phyloP scores from a whole-genome alignment of 2,329 filamentous ascomycete species.

The Pyricularia pennisetigena region DNA sequence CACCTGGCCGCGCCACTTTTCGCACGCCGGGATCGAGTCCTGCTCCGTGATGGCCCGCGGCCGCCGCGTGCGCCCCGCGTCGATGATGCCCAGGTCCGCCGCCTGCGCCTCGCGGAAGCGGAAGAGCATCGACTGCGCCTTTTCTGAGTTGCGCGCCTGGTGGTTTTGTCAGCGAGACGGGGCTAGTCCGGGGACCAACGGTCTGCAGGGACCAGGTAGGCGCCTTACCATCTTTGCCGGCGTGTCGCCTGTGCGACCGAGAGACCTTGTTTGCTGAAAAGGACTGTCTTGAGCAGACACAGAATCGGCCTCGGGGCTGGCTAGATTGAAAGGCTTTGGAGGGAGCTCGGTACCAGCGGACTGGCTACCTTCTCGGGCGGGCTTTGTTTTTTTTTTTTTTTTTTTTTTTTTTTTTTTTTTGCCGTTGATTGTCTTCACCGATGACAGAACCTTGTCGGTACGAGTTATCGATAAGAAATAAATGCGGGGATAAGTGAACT shows the following conservation, averaged over 20 bases:
- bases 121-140: slow-evolving; percentile 99
- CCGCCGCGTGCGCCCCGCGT: slow-evolving; percentile 78
- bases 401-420: too few relatives aligned
- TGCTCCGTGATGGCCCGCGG: slow-evolving; percentile 87
- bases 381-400: too few relatives aligned
- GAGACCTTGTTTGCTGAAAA: background rate
- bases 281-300: background rate
- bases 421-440: background rate
- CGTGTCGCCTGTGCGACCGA: background rate
- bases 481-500: background rate
- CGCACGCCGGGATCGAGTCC: slow-evolving; percentile 73
- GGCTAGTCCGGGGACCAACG: too few relatives aligned
- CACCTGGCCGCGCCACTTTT: slow-evolving; percentile 97
- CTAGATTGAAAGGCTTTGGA: background rate
- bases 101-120: slow-evolving; percentile 98
- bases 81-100: slow-evolving; percentile 90
- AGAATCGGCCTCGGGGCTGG: background rate
- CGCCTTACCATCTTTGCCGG: slow-evolving; percentile 10
- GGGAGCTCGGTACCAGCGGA: background rate
- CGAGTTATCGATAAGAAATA: background rate
- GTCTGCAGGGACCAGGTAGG: too few relatives aligned
- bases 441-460: background rate
- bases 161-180: too few relatives aligned
- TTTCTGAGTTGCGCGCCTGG: slow-evolving; percentile 89
- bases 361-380: background rate